Evolutionary conservation across 805 yeast genomes (phyloP).

Genomic region (Saccharomycopsis sp.): DNA sequence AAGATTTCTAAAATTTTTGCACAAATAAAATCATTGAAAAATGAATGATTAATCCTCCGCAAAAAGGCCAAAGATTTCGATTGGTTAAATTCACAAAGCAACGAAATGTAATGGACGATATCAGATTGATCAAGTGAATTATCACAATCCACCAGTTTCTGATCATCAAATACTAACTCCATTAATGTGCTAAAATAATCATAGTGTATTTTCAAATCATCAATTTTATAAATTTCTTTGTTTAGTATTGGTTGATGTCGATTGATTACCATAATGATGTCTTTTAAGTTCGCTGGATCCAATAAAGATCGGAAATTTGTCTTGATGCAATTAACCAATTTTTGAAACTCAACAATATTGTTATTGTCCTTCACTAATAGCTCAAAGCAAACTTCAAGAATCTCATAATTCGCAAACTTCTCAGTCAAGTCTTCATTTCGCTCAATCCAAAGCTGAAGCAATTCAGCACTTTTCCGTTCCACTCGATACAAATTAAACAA

Average conservation of each 20-base stretch:
- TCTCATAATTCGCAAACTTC: slow-evolving; percentile 26
- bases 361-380: slow-evolving; percentile 2
- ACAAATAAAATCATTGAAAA: not conserved
- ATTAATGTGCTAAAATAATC: slow-evolving; percentile 32
- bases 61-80: slow-evolving; percentile 3
- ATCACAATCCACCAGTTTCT: not conserved
- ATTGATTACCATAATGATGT: slow-evolving; percentile 8
- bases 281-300: slow-evolving; percentile 3
- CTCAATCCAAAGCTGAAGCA: slow-evolving; percentile 46
- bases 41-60: not conserved
- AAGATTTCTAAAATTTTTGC: slow-evolving; percentile 3
- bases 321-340: slow-evolving; percentile 3
- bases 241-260: slow-evolving; percentile 3
- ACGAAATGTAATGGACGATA: not conserved
- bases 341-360: slow-evolving; percentile 6
- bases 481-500: slow-evolving; percentile 49
- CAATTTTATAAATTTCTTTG: slow-evolving; percentile 7
- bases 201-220: slow-evolving; percentile 22
- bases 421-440: slow-evolving; percentile 25
- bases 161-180: slow-evolving; percentile 17
- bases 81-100: slow-evolving; percentile 4
- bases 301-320: slow-evolving; percentile 8
- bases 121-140: slow-evolving; percentile 4
- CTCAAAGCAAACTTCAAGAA: slow-evolving; percentile 26
- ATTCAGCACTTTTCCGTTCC: slow-evolving; percentile 45